A percentile compares a stretch with the other conserved stretches of the same genome.
Evolutionary conservation across 2,329 filamentous ascomycete species (phyloP).

Genomic region (Pseudocercospora fijiensis): DNA sequence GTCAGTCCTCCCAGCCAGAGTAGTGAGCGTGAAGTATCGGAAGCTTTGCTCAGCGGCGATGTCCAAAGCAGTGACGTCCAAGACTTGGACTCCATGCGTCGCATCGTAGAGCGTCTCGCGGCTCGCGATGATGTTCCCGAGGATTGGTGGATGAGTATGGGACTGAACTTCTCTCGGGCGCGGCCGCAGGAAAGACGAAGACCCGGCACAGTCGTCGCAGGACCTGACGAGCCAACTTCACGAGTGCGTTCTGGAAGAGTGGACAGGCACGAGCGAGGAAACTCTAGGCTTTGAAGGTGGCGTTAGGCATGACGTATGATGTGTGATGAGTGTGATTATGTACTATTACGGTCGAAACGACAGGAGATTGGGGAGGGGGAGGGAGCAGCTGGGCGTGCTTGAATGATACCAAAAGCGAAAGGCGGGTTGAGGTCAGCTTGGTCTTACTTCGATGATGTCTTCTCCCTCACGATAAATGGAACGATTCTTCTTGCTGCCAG

Average conservation of each 20-base stretch:
- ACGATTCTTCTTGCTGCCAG: neutral
- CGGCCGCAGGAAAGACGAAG: slow-evolving; percentile 16
- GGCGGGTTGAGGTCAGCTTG: slow-evolving; percentile 2
- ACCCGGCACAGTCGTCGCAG: slow-evolving; percentile 3
- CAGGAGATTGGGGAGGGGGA: neutral
- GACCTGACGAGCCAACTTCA: neutral
- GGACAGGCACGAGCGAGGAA: slow-evolving; percentile 3
- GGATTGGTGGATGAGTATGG: slow-evolving; percentile 67
- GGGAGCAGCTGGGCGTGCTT: neutral
- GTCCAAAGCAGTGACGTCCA: slow-evolving; percentile 22
- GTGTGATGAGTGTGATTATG: slow-evolving; percentile 2
- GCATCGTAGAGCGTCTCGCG: slow-evolving; percentile 68
- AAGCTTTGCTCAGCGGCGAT: slow-evolving; percentile 27
- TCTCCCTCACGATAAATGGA: neutral
- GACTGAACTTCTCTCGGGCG: slow-evolving; percentile 38
- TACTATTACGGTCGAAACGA: slow-evolving; percentile 2
- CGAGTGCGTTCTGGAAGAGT: neutral
- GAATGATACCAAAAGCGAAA: slow-evolving; percentile 8
- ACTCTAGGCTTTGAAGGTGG: slow-evolving; percentile 2
- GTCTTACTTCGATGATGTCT: slow-evolving; percentile 5
- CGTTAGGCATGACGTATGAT: neutral
- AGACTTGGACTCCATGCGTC: slow-evolving; percentile 65
- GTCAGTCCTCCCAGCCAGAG: slow-evolving; percentile 31
- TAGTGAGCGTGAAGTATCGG: slow-evolving; percentile 26
- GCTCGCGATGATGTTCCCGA: slow-evolving; percentile 74